Evolutionary conservation across 306 rosid genomes (phyloP), one percentile per base, ranked within the genome.

Genomic region (Prunus dulcis): DNA sequence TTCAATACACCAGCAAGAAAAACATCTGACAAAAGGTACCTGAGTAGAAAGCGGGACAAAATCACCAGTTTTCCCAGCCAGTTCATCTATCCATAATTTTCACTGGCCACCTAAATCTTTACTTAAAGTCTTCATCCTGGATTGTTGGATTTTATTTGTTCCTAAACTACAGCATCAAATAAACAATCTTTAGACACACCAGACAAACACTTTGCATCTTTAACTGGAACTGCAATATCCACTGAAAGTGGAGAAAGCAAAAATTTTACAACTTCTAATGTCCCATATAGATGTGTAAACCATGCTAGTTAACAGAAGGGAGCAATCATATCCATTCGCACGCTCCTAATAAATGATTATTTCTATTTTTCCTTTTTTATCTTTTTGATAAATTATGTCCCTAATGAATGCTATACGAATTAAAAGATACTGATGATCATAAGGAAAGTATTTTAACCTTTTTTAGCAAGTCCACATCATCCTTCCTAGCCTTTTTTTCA

Each of bases 401-500:
- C 0, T 47, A 61, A 61, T 34, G 32, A 77, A 78, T 62, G 57
- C 5, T 30, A 51, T 17, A 46, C 62, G 75, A 86, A 72, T 78
- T 69, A 84, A 43, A 67, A 61, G 67, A 69, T 74, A 68, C 27
- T 47, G 70, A 58, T 46, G 66, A 75, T 72, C 25, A 66, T 49
- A 84, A 69, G 78, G 74, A 78, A 71, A 85, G 79, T 51, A 55
- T 65, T 77, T 68, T 70, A 86, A 94, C 98, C 98, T 95, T 83
- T 83, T 82, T 88, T 32, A 87, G 81, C 46, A 88, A 76, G 84
- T 92, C 85, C 76, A 68, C 88, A 56, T 89, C 90, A 80, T 89
- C 92, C 6, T 86, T 75, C 83, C 84, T 83, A 82, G 84, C 79
- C 85, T 87, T 89, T 90, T 90, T 95, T 87, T 86, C 92, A 89